Evolutionary conservation across 306 rosid genomes (phyloP), one percentile per base, ranked within the genome.

Genomic region (Rosa chinensis): DNA sequence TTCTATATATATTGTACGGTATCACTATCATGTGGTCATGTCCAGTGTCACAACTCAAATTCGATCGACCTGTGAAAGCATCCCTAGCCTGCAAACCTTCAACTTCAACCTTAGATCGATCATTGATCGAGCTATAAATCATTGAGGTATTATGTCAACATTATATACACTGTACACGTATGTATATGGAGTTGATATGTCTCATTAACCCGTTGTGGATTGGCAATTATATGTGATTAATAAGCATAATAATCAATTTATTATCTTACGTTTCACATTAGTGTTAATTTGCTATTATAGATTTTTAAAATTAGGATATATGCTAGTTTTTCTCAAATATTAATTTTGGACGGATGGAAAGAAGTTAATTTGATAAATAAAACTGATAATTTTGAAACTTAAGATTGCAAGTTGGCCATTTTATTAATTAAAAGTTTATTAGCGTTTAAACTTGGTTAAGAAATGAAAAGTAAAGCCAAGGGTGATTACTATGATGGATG

Each of bases 11-110:
- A 6, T 63, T 47, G 28, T 62, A 45, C 63, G 35, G n/a, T 25
- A 82, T 86, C 87, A 77, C 83, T 75, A 52, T 86, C 88, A 82
- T 56, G 72, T 64, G 79, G 79, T 82, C 86, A 83, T 58, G 73
- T 86, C 81, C 75, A 50, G 45, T 62, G n/a, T 79, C 80, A 83
- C 55, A 81, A 71, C 72, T 72, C 66, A 42, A 76, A 67, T 62
- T 78, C 49, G 71, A 73, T 53, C 35, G 47, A 70, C 63, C 35
- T 10, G 68, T 75, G 76, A 82, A 80, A 66, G 72, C 76, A 78
- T 81, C 61, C 85, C 72, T 66, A 66, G 70, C 45, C 70, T 72
- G 64, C 80, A 76, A 77, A 72, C 62, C 59, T 61, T 49, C 56
- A 32, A 43, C 70, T 49, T 12, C 47, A 39, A 66, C 23, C 71